Conservation (phyloP, 352 stramenopile genomes). For the Phytopythium litorale region DNA sequence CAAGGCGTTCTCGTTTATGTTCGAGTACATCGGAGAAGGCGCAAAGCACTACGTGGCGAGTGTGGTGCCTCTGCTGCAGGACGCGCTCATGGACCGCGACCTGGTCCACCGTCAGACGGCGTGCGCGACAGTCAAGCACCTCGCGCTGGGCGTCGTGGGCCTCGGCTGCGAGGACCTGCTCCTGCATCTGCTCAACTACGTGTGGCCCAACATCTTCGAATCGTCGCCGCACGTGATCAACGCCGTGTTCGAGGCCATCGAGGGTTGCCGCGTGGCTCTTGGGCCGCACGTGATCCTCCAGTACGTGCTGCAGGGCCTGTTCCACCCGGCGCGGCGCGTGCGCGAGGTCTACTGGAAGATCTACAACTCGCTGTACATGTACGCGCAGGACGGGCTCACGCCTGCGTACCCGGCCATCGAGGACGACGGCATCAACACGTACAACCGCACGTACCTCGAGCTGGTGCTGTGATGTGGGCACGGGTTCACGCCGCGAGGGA, state of each 20-base stretch:
- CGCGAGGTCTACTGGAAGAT: slow-evolving; percentile 99
- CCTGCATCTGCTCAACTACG: slow-evolving; percentile 98
- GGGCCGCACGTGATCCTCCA: slow-evolving; percentile 96
- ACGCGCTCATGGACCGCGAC: slow-evolving; percentile 99
- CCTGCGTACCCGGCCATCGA: slow-evolving; percentile 95
- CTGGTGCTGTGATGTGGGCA: slow-evolving; percentile 48
- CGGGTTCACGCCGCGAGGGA: not conserved
- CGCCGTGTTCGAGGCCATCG: slow-evolving; percentile 97
- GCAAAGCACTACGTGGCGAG: slow-evolving; percentile 99
- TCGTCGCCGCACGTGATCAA: slow-evolving; percentile 98
- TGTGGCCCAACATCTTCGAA: slow-evolving; percentile 99
- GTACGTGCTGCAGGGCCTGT: slow-evolving; percentile 98
- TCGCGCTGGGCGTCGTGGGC: slow-evolving; percentile 95
- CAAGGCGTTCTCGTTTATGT: slow-evolving; percentile 99
- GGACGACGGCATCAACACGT: slow-evolving; percentile 95
- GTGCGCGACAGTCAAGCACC: slow-evolving; percentile 97
- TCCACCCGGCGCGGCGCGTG: slow-evolving; percentile 97
- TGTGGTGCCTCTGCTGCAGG: slow-evolving; percentile 97
- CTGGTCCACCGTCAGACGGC: slow-evolving; percentile 98
- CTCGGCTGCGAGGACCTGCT: slow-evolving; percentile 98
- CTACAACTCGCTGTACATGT: slow-evolving; percentile 99
- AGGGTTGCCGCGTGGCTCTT: slow-evolving; percentile 95
- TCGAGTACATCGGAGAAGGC: slow-evolving; percentile 99
- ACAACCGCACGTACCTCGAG: slow-evolving; percentile 94
- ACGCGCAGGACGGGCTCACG: slow-evolving; percentile 96